These are phyloP conservation scores for Chaetomium olivaceum DNA, from an alignment of 2,329 filamentous ascomycete species.

Conservation along the genomic window DNA sequence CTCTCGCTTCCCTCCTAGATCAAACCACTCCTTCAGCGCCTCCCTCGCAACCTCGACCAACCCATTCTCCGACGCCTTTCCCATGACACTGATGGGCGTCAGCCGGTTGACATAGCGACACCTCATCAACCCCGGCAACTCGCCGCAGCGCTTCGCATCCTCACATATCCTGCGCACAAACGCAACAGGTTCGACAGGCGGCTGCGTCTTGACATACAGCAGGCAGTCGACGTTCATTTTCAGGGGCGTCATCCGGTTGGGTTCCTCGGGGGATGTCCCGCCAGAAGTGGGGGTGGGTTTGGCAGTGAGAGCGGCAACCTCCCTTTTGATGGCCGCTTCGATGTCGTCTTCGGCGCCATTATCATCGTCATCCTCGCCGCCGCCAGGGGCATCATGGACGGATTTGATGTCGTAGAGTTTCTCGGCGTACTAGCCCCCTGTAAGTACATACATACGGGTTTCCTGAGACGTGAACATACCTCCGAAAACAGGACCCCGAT, in stretches of 20 bases:
- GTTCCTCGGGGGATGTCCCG: background rate
- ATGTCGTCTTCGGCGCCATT: constrained; percentile 61
- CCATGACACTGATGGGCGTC: constrained; percentile 53
- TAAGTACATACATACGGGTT: background rate
- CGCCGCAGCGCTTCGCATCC: constrained; percentile 50
- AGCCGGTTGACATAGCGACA: constrained; percentile 60
- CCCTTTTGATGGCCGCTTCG: constrained; percentile 69
- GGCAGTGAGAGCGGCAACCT: constrained; percentile 64
- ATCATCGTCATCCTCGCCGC: constrained; percentile 36
- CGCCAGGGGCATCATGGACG: constrained; percentile 36
- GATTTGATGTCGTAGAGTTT: constrained; percentile 56
- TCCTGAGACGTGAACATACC: constrained; percentile 45
- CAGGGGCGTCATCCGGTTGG: constrained; percentile 51
- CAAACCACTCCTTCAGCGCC: constrained; percentile 66
- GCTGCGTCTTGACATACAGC: constrained; percentile 60
- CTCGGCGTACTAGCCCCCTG: constrained; percentile 60
- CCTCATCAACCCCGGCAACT: constrained; percentile 45
- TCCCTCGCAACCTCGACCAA: constrained; percentile 63
- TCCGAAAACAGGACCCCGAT: constrained; percentile 66
- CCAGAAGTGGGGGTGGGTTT: constrained; percentile 35
- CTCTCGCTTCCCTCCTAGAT: constrained; percentile 39
- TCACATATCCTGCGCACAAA: constrained; percentile 57
- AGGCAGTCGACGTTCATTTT: constrained; percentile 61
- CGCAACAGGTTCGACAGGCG: constrained; percentile 56
- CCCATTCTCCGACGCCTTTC: constrained; percentile 69